These are phyloP conservation scores for Kazachstania sp. DNA, from an alignment of 1,139 yeast species.

Conservation along the genomic window DNA sequence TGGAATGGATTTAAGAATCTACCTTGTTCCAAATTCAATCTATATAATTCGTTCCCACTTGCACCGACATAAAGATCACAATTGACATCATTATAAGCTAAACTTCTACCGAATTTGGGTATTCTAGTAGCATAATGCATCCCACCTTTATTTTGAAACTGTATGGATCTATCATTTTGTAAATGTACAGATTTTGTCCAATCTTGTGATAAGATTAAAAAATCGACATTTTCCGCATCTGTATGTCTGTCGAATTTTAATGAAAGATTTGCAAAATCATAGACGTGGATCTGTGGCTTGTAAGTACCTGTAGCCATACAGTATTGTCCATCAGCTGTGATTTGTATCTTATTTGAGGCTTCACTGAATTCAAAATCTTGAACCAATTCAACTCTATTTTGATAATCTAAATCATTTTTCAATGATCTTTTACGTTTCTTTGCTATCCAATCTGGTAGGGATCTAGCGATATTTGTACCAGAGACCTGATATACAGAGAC, in stretches of 20 bases:
- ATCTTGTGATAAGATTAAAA: constrained; percentile 72
- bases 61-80: constrained; percentile 88
- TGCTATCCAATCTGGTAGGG: constrained; percentile 96
- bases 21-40: constrained; percentile 90
- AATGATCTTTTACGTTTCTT: constrained; percentile 80
- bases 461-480: constrained; percentile 83
- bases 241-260: constrained; percentile 94
- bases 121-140: constrained; percentile 79
- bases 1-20: constrained; percentile 81
- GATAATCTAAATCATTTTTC: constrained; percentile 79
- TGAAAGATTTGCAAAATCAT: constrained; percentile 84
- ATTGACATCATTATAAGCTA: constrained; percentile 65
- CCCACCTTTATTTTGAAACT: constrained; percentile 92
- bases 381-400: constrained; percentile 78
- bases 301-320: constrained; percentile 99
- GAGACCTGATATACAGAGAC: constrained; percentile 92
- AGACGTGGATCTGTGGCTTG: constrained; percentile 95
- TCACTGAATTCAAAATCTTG: constrained; percentile 97
- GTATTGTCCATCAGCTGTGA: constrained; percentile 80
- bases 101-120: constrained; percentile 86
- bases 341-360: constrained; percentile 82
- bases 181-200: constrained; percentile 97
- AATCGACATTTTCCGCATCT: constrained; percentile 91
- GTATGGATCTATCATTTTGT: constrained; percentile 86
- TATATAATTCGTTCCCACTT: constrained; percentile 76